Evolutionary conservation across 129 eudicot species (phyloP).

Genomic region (Oenanthe sinensis): DNA sequence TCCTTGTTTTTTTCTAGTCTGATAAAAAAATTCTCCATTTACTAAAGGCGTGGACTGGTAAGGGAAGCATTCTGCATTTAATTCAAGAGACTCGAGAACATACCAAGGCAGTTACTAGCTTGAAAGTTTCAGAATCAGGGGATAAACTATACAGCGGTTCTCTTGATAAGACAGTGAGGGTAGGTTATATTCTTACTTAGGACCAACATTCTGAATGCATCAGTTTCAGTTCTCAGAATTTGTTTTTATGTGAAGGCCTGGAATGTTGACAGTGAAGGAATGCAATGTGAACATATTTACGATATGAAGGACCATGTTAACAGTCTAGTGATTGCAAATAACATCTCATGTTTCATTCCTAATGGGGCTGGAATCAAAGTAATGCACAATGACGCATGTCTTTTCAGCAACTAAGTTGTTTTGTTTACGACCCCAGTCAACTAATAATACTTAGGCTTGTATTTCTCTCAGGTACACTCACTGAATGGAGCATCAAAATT

Average conservation of each 20-base stretch:
- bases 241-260: constrained; percentile 31
- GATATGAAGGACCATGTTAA: constrained; percentile 78
- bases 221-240: not conserved
- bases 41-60: constrained; percentile 41
- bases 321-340: constrained; percentile 51
- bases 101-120: constrained; percentile 59
- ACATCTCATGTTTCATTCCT: constrained; percentile 54
- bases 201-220: not conserved
- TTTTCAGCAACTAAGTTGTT: not conserved
- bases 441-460: not conserved
- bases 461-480: constrained; percentile 42
- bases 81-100: constrained; percentile 55
- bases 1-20: not conserved
- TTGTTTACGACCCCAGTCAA: not conserved
- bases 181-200: constrained; percentile 19
- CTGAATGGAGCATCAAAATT: constrained; percentile 60
- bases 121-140: constrained; percentile 41
- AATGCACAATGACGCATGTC: not conserved
- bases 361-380: constrained; percentile 59
- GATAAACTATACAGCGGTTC: constrained; percentile 71
- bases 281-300: constrained; percentile 50
- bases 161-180: constrained; percentile 73
- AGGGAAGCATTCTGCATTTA: constrained; percentile 34
- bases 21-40: not conserved
- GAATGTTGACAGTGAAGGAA: constrained; percentile 33